phyloP scores from a whole-genome alignment of 306 rosid genomes.

The Oemleria cerasiformis region DNA sequence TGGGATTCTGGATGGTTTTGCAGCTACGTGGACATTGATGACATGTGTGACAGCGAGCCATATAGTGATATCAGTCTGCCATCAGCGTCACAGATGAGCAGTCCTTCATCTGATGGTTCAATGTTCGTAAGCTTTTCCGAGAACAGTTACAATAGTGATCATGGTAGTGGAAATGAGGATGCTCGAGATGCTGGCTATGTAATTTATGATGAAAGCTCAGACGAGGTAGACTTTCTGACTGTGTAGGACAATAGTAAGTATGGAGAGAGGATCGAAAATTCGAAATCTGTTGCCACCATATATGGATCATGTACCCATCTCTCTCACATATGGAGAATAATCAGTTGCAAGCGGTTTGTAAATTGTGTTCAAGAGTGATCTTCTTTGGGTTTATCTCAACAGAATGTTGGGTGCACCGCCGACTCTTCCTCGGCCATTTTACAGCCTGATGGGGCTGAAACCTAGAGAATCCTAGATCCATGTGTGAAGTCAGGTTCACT shows the following conservation, averaged over 20 bases:
- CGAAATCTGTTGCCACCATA: slow-evolving; percentile 31
- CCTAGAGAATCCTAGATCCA: too few species aligned
- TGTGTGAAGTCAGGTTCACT: too few species aligned
- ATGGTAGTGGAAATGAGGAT: slow-evolving; percentile 96
- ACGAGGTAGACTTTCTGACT: slow-evolving; percentile 66
- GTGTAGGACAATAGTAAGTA: slow-evolving; percentile 31
- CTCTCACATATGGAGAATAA: slow-evolving; percentile 6
- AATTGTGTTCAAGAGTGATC: not conserved
- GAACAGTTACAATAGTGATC: slow-evolving; percentile 89
- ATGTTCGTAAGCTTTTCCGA: slow-evolving; percentile 78
- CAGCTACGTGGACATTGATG: slow-evolving; percentile 77
- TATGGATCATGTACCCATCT: slow-evolving; percentile 43
- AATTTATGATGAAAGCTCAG: slow-evolving; percentile 81
- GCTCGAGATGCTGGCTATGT: slow-evolving; percentile 55
- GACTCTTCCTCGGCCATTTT: too few species aligned
- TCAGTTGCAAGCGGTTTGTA: not conserved
- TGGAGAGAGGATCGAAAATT: slow-evolving; percentile 16
- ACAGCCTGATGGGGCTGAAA: too few species aligned
- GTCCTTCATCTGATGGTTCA: slow-evolving; percentile 67
- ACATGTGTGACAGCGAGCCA: slow-evolving; percentile 57
- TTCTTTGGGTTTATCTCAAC: not conserved
- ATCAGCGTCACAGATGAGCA: slow-evolving; percentile 67
- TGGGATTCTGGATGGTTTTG: slow-evolving; percentile 33
- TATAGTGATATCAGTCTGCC: slow-evolving; percentile 67
- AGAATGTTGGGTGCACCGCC: too few species aligned